Base-by-base conservation (phyloP, 306 rosid genomes). In the Cicer chorassanicum region DNA sequence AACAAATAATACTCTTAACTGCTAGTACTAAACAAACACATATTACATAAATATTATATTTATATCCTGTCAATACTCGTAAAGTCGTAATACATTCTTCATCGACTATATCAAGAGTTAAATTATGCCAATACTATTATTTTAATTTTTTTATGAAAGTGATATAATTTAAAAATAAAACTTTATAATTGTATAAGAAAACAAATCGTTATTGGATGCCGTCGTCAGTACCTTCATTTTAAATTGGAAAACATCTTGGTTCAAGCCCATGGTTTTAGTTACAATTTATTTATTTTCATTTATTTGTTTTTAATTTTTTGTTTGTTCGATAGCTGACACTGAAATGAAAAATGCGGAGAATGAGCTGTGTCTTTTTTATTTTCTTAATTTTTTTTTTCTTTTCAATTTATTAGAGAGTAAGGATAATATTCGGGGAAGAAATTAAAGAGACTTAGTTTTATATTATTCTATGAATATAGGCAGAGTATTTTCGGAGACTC, bases 211-310 rank as follows among this genome's bases (percentile, higher is more conserved):
- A 50, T 49, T 69, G 61, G 15, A 68, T 34, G 1, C 2, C 8
- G 24, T 43, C 34, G 49, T 77, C 63, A 21, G n/a, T 59, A 41
- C 1, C 6, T 46, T 46, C 6, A 29, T 75, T 75, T 61, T 29
- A 68, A 69, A 81, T 4, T 40, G 71, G 71, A 43, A 34, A 69
- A 75, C 38, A 29, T 13, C 69, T 43, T 53, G 77, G 73, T 70
- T 81, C 73, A 81, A 81, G 78, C 81, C 84, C 84, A 81, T 63
- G 54, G 81, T 75, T 75, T 75, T 48, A 11, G 69, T 40, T 44
- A 6, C 61, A 34, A 8, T 4, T 67, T 14, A 24, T 16, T 74
- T 2, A 43, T n/a, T 53, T 73, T 60, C 36, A 59, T 41, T 39
- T 5, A 36, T 69, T 69, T 3, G 1, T 10, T 60, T 72, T 54